A percentile compares a stretch with the other conserved stretches of the same genome.
Evolutionary conservation across 805 yeast genomes (phyloP).

Genomic region (Priceomyces carsonii): DNA sequence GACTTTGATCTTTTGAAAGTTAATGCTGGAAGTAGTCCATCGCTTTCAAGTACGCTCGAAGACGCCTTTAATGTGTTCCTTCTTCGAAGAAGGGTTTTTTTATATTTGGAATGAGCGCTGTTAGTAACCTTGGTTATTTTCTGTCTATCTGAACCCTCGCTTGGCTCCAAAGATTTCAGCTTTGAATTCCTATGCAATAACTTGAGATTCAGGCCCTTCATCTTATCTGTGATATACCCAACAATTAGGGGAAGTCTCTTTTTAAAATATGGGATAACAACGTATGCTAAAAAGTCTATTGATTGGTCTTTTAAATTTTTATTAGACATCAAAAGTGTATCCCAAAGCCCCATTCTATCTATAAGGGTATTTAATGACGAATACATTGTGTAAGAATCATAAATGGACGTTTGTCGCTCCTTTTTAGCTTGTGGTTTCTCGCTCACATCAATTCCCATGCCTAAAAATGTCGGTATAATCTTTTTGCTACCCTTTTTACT

Average conservation of each 20-base stretch:
- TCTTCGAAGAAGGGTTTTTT: constrained; percentile 8
- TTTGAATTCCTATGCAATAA: constrained; percentile 12
- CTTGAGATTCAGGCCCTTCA: constrained; percentile 49
- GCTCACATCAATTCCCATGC: constrained; percentile 32
- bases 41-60: constrained; percentile 11
- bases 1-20: constrained; percentile 42
- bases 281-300: constrained; percentile 50
- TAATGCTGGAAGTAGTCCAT: constrained; percentile 32
- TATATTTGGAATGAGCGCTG: constrained; percentile 10
- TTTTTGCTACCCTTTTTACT: constrained; percentile 18
- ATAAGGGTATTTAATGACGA: constrained; percentile 42
- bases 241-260: constrained; percentile 49
- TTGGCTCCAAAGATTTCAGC: too few relatives aligned
- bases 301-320: constrained; percentile 39
- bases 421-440: neutral
- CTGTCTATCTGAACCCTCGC: too few relatives aligned
- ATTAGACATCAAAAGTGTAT: constrained; percentile 40
- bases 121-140: too few relatives aligned
- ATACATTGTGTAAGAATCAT: constrained; percentile 17
- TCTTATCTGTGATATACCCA: constrained; percentile 44
- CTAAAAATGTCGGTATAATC: constrained; percentile 44
- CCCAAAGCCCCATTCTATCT: constrained; percentile 57
- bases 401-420: constrained; percentile 23
- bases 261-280: constrained; percentile 54
- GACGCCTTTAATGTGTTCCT: constrained; percentile 17